These are phyloP conservation scores for Friedmanniomyces simplex DNA, from an alignment of 495 filamentous ascomycete species.

Conservation along the genomic window DNA sequence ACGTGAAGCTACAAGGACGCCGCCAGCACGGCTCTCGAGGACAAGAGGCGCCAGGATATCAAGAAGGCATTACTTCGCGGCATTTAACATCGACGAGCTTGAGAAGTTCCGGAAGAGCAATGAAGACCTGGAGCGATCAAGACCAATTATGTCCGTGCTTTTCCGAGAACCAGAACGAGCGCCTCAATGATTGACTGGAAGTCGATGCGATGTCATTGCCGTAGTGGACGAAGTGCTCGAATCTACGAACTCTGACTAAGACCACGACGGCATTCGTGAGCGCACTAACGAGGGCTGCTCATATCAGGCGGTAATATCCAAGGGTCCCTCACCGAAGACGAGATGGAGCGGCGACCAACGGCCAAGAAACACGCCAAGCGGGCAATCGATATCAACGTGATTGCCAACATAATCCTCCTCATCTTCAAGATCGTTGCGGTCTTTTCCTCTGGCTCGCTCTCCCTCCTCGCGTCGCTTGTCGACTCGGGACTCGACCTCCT, in stretches of 20 bases:
- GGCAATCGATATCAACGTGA: constrained; percentile 45
- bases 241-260: constrained; percentile 41
- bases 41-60: constrained; percentile 24
- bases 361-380: constrained; percentile 35
- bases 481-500: constrained; percentile 41
- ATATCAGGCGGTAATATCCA: constrained; percentile 33
- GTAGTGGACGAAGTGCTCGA: constrained; percentile 45
- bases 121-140: constrained; percentile 38
- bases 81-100: constrained; percentile 32
- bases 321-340: constrained; percentile 39
- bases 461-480: constrained; percentile 37
- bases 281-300: constrained; percentile 31
- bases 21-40: constrained; percentile 14
- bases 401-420: constrained; percentile 39
- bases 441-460: constrained; percentile 36
- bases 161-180: constrained; percentile 41
- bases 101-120: constrained; percentile 38
- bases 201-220: constrained; percentile 41
- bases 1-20: constrained; percentile 16
- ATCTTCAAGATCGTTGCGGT: constrained; percentile 34
- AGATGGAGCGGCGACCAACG: constrained; percentile 33
- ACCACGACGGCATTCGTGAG: constrained; percentile 40
- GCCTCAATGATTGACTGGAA: constrained; percentile 43
- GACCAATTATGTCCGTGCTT: constrained; percentile 37
- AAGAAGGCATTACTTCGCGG: constrained; percentile 38